Conservation (phyloP, 768 basidiomycete genomes). For the Auricularia cornea region DNA sequence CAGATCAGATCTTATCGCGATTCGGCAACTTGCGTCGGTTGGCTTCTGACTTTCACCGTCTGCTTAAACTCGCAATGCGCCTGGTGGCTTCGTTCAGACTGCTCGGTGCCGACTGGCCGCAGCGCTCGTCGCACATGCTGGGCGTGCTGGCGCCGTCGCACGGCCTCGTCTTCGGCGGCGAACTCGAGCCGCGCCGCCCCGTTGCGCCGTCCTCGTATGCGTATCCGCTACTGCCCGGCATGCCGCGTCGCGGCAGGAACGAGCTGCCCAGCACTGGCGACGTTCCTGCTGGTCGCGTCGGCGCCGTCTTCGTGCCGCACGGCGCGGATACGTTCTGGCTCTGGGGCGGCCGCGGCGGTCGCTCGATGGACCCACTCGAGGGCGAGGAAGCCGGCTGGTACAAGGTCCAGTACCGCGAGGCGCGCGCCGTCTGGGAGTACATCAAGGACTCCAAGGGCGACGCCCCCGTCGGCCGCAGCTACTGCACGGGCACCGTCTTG, state of each 20-base stretch:
- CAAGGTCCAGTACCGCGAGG: conserved; percentile 13
- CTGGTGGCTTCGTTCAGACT: not conserved
- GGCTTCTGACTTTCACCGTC: not conserved
- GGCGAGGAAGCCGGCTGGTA: conserved; percentile 23
- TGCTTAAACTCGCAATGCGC: not conserved
- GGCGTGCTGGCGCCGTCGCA: conserved; percentile 20
- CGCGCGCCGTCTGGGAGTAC: conserved; percentile 22
- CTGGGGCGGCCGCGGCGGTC: conserved; percentile 40
- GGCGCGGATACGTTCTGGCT: conserved; percentile 24
- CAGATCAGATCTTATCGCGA: not conserved
- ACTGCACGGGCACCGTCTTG: conserved; percentile 24
- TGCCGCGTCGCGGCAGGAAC: conserved; percentile 2
- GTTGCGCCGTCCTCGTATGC: conserved; percentile 21
- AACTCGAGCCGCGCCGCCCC: conserved; percentile 34
- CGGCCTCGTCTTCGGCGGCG: conserved; percentile 35
- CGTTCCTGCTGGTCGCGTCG: conserved; percentile 18
- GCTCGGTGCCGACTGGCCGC: not conserved
- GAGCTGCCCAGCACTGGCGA: not conserved
- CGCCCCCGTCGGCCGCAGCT: conserved; percentile 27
- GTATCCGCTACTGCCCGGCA: conserved; percentile 20
- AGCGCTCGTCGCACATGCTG: conserved; percentile 37
- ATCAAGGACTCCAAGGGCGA: conserved; percentile 19
- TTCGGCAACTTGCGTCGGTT: not conserved
- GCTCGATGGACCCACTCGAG: conserved; percentile 29
- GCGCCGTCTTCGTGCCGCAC: conserved; percentile 6